Percentiles rank a stretch among this genome's conserved stretches.
These are phyloP conservation scores for Lipomyces chichibuensis DNA, from an alignment of 805 yeast genomes.

Conservation along the genomic window DNA sequence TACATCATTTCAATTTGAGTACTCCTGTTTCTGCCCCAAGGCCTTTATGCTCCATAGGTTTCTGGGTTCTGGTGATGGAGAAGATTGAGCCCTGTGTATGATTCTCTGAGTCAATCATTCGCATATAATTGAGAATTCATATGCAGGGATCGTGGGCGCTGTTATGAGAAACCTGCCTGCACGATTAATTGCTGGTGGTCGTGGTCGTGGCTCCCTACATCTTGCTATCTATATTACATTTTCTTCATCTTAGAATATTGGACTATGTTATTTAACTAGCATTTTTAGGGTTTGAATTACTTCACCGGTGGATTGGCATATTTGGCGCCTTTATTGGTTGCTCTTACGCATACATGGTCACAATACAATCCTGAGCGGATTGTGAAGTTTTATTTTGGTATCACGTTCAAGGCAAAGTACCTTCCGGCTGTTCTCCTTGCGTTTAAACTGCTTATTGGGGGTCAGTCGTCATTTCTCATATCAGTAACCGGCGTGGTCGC, in stretches of 20 bases:
- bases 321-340: conserved; percentile 41
- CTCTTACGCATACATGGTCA: conserved; percentile 47
- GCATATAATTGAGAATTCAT: conserved; percentile 19
- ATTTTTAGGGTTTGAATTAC: conserved; percentile 21
- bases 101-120: conserved; percentile 33
- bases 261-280: background rate
- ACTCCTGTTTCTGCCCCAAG: conserved; percentile 46
- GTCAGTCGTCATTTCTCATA: conserved; percentile 37
- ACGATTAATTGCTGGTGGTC: conserved; percentile 22
- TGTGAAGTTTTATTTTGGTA: conserved; percentile 42
- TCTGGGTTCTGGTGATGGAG: conserved; percentile 45
- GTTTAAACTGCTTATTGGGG: conserved; percentile 40
- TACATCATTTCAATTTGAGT: background rate
- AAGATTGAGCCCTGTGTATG: conserved; percentile 38
- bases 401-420: conserved; percentile 40
- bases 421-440: conserved; percentile 44
- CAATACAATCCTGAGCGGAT: conserved; percentile 43
- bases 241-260: background rate
- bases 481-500: conserved; percentile 42
- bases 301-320: conserved; percentile 37
- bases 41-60: conserved; percentile 38
- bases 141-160: conserved; percentile 35
- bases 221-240: conserved; percentile 2
- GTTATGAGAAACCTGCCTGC: conserved; percentile 31
- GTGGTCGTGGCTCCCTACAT: conserved; percentile 38